Base-by-base conservation (phyloP, 139 green algal species). In the Chlamydomonas sphaeroides region DNA sequence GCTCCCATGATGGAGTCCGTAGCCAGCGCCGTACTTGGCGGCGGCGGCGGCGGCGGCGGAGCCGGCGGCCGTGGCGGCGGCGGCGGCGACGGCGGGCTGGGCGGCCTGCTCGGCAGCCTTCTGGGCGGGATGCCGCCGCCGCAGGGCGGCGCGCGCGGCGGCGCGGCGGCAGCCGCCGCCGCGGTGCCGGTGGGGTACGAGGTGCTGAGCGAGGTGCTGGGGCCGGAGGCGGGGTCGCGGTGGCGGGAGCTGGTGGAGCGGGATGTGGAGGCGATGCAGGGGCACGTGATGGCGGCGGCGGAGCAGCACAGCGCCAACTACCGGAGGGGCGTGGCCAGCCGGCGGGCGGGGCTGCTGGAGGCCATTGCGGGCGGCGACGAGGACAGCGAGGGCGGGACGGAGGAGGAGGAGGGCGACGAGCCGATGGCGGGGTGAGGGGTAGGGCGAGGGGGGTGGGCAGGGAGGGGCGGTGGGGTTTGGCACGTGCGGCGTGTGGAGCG, bases 1-100 rank as follows among this genome's bases (percentile, higher is more conserved):
- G 81, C 87, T 42, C 88, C 88, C 18, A 65, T 91, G 51, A 69
- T 91, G 3, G 76, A 63, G 33, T 26, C 30, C 25, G 36, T 78
- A 23, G 71, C 86, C 57, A 67, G 73, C 0, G 56, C 38, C 7
- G 41, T 83, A 25, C 48, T 91, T 81, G 41, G 87, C 28, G 74
- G 74, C 39, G 59, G 59, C 5, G 59, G 59, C 30, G 73, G 30
- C 2, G 59, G 59, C 59, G 59, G 73, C 35, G 73, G 53, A 26
- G 70, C 33, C 5, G 70, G 32, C 36, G 87, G 65, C 5, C 63
- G 77, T 32, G 82, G 75, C 3, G 79, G 80, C 26, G 87, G 67
- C 33, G 86, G 65, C 17, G 79, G 51, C 10, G 49, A 39, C 25
- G 83, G 83, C 20, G 74, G 78, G 15, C 41, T 76, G 42, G 78